Conservation (phyloP, 1,284 basidiomycete genomes). For the Amylostereum chailletii region DNA sequence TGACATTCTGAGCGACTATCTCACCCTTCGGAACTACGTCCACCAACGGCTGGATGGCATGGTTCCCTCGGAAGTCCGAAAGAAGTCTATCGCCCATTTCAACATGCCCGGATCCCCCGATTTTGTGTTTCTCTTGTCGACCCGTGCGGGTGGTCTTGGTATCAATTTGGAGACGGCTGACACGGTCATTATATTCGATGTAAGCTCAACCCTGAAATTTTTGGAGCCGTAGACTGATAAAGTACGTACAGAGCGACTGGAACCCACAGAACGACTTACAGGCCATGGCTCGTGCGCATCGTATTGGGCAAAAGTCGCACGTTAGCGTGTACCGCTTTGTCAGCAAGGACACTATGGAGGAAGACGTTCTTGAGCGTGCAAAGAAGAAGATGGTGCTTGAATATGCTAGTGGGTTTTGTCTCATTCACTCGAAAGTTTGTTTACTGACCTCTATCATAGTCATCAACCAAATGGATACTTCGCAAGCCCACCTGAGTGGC, state of each 20-base stretch:
- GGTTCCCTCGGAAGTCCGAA: slow-evolving; percentile 72
- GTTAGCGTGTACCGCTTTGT: slow-evolving; percentile 98
- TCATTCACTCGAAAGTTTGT: too few relatives aligned
- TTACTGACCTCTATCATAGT: slow-evolving; percentile 29
- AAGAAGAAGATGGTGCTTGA: slow-evolving; percentile 99
- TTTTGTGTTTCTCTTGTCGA: slow-evolving; percentile 82
- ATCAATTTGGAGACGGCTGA: slow-evolving; percentile 98
- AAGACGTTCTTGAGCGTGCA: slow-evolving; percentile 95
- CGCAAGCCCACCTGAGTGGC: slow-evolving; percentile 89
- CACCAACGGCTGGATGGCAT: slow-evolving; percentile 73
- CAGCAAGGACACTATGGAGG: slow-evolving; percentile 98
- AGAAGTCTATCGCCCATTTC: slow-evolving; percentile 77
- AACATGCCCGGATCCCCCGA: slow-evolving; percentile 68
- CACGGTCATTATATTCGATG: slow-evolving; percentile 99
- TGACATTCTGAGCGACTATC: slow-evolving; percentile 98
- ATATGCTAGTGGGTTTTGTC: slow-evolving; percentile 80
- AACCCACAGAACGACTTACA: slow-evolving; percentile 98
- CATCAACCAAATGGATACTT: slow-evolving; percentile 99
- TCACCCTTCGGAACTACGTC: slow-evolving; percentile 81
- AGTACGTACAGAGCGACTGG: slow-evolving; percentile 68
- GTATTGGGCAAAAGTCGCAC: slow-evolving; percentile 96
- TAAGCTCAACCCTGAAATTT: slow-evolving; percentile 28
- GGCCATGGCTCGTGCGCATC: slow-evolving; percentile 97
- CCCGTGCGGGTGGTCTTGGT: slow-evolving; percentile 93
- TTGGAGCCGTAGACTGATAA: slow-evolving; percentile 6